Conservation (phyloP, 2,329 filamentous ascomycete genomes). For the Sporothrix protearum region DNA sequence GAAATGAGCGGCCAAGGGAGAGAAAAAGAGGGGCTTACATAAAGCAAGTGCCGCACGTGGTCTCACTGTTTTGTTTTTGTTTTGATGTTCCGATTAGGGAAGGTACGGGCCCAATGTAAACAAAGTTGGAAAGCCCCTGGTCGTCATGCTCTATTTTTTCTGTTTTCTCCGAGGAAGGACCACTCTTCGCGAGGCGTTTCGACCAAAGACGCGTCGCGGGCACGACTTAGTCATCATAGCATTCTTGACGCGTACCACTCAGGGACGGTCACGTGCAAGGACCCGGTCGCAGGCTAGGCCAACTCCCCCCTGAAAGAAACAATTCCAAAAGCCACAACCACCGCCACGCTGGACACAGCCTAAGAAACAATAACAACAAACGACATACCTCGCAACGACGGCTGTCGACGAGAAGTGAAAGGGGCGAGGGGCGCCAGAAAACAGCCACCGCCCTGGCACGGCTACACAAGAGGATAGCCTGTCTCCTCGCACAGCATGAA, state of each 20-base stretch:
- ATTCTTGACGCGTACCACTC: not conserved
- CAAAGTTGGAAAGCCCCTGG: slow-evolving; percentile 19
- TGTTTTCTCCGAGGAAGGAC: not conserved
- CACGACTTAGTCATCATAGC: slow-evolving; percentile 2
- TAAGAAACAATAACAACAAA: slow-evolving; percentile 13
- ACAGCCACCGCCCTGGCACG: not conserved
- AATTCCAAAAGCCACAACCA: not conserved
- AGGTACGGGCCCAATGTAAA: slow-evolving; percentile 26
- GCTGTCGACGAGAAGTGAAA: not conserved
- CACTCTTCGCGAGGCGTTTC: not conserved
- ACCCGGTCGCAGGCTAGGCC: not conserved
- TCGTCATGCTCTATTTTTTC: not conserved
- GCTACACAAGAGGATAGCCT: slow-evolving; percentile 3
- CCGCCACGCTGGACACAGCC: not conserved
- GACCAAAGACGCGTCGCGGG: not conserved
- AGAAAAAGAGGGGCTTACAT: slow-evolving; percentile 22
- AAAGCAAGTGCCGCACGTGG: slow-evolving; percentile 3
- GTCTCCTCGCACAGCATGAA: slow-evolving; percentile 26
- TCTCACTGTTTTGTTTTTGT: slow-evolving; percentile 23
- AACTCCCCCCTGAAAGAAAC: too few relatives aligned
- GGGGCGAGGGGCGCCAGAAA: not conserved
- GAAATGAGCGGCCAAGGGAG: not conserved
- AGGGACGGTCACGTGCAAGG: not conserved
- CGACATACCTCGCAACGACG: not conserved
- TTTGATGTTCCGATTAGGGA: slow-evolving; percentile 23